A percentile compares a stretch with the other conserved stretches of the same genome.
Conservation (phyloP, 805 yeast species). For the Nakazawaea anatomiae region DNA sequence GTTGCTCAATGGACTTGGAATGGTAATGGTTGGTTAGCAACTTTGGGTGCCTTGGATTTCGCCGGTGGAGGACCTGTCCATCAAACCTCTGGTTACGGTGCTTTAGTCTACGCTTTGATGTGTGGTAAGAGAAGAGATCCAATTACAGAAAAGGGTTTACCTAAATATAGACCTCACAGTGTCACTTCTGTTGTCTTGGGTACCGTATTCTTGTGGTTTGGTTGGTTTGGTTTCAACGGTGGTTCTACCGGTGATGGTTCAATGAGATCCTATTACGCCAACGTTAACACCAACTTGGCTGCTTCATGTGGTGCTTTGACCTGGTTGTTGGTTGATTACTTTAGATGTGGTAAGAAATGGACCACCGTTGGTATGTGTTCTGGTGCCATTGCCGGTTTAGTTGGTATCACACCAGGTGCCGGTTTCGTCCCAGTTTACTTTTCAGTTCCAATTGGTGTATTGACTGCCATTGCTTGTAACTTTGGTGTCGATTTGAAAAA, state of each 20-base stretch:
- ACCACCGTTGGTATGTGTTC: constrained; percentile 91
- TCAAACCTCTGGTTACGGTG: constrained; percentile 90
- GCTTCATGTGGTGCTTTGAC: constrained; percentile 91
- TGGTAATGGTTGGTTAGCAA: constrained; percentile 81
- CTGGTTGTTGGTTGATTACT: constrained; percentile 89
- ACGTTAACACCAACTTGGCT: constrained; percentile 88
- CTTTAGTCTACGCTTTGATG: constrained; percentile 85
- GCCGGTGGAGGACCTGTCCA: constrained; percentile 99
- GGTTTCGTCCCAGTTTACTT: constrained; percentile 93
- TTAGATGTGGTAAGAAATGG: constrained; percentile 84
- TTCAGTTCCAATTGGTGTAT: constrained; percentile 75
- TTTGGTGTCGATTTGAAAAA: constrained; percentile 78
- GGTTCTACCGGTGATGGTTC: constrained; percentile 94
- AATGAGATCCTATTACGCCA: constrained; percentile 91
- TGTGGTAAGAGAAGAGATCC: constrained; percentile 92
- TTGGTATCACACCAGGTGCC: constrained; percentile 95
- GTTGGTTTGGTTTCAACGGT: constrained; percentile 99
- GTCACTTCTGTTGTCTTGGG: constrained; percentile 89
- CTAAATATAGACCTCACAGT: constrained; percentile 91
- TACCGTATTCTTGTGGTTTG: constrained; percentile 93
- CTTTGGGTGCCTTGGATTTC: constrained; percentile 84
- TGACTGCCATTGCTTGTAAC: constrained; percentile 76
- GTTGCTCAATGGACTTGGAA: constrained; percentile 99
- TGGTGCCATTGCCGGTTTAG: constrained; percentile 91
- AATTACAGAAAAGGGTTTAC: constrained; percentile 59